Conservation (phyloP, 2,329 filamentous ascomycete genomes). For the Dactylonectria macrodidyma region DNA sequence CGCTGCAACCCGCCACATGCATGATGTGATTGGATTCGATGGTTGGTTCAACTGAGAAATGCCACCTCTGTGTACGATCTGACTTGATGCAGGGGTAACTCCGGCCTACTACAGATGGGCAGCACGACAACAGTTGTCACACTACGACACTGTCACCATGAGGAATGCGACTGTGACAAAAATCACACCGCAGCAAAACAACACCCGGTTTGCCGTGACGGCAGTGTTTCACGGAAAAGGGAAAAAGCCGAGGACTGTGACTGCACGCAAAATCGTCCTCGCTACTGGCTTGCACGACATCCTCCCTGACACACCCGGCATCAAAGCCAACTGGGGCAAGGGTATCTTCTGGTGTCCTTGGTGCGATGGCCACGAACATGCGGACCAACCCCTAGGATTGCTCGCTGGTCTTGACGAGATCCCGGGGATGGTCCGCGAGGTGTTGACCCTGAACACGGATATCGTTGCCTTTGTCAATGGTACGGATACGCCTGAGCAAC, state of each 20-base stretch:
- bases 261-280: conserved; percentile 69
- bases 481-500: conserved; percentile 63
- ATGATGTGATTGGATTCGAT: conserved; percentile 73
- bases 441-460: conserved; percentile 68
- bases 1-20: conserved; percentile 68
- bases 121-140: conserved; percentile 66
- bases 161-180: conserved; percentile 67
- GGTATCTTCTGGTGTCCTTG: conserved; percentile 76
- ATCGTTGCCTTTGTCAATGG: conserved; percentile 73
- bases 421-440: conserved; percentile 63
- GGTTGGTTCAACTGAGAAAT: conserved; percentile 55
- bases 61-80: neutral
- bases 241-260: conserved; percentile 51
- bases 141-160: conserved; percentile 66
- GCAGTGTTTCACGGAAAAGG: conserved; percentile 36
- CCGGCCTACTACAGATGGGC: conserved; percentile 68
- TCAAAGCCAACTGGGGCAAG: conserved; percentile 69
- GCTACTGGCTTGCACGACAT: conserved; percentile 71
- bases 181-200: conserved; percentile 56
- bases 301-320: conserved; percentile 68
- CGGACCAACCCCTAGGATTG: conserved; percentile 70
- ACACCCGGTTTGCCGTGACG: conserved; percentile 62
- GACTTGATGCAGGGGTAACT: conserved; percentile 61
- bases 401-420: conserved; percentile 62
- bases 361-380: conserved; percentile 76